These are phyloP conservation scores for Penicillium alfredii DNA, from an alignment of 495 filamentous ascomycete species.

Conservation along the genomic window DNA sequence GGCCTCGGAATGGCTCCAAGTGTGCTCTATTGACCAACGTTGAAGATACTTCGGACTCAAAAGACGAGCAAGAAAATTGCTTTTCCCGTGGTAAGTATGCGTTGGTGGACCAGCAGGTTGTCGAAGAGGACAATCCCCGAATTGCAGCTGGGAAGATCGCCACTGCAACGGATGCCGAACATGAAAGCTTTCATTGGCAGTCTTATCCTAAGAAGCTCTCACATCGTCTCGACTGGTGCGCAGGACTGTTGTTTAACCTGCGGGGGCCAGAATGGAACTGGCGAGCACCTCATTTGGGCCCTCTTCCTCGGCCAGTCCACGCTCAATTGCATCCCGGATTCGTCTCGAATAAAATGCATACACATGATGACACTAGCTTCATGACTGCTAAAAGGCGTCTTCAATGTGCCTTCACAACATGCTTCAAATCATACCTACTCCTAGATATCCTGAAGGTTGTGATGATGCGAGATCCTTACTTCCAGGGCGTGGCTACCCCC, in stretches of 20 bases:
- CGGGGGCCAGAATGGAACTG: slow-evolving; percentile 77
- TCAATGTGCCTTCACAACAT: slow-evolving; percentile 35
- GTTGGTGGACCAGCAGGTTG: too few species aligned
- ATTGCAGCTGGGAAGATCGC: too few species aligned
- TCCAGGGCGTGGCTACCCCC: slow-evolving; percentile 38
- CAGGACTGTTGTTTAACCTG: slow-evolving; percentile 63
- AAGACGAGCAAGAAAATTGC: slow-evolving; percentile 1
- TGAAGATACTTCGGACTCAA: background rate
- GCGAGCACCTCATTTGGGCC: slow-evolving; percentile 53
- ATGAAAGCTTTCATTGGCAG: slow-evolving; percentile 54
- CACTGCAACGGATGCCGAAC: too few species aligned
- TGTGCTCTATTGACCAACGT: background rate
- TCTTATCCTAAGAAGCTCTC: slow-evolving; percentile 56
- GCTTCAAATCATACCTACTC: slow-evolving; percentile 51
- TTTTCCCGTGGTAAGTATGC: background rate
- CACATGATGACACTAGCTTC: slow-evolving; percentile 6
- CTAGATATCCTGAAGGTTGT: slow-evolving; percentile 62
- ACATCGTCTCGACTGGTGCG: slow-evolving; percentile 65
- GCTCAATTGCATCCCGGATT: slow-evolving; percentile 28
- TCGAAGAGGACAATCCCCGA: too few species aligned
- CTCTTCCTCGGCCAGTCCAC: slow-evolving; percentile 48
- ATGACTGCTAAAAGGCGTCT: slow-evolving; percentile 41
- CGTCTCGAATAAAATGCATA: slow-evolving; percentile 1
- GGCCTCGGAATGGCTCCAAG: background rate
- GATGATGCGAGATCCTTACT: slow-evolving; percentile 73